Evolutionary conservation across 2,329 filamentous ascomycete genomes (phyloP).

Genomic region (Paecilomyces variotii): DNA sequence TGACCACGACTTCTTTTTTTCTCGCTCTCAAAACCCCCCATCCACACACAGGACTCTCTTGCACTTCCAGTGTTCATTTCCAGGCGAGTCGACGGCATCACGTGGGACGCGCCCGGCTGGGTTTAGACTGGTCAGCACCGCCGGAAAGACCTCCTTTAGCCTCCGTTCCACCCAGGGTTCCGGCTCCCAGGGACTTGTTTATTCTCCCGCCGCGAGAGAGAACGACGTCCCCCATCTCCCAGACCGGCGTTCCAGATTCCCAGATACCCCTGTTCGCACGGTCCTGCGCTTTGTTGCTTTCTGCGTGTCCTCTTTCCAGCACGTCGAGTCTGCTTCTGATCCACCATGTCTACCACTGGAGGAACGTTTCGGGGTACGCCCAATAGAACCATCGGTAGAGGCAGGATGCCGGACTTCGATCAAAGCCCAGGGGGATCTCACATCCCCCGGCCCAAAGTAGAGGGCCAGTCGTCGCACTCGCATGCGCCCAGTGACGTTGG

Average conservation of each 20-base stretch:
- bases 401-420: conserved; percentile 45
- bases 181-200: conserved; percentile 7
- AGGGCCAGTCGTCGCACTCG: conserved; percentile 28
- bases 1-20: neutral
- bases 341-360: conserved; percentile 48
- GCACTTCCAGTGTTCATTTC: neutral
- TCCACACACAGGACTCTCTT: neutral
- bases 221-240: conserved; percentile 1
- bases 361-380: conserved; percentile 54
- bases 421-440: conserved; percentile 45
- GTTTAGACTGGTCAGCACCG: neutral
- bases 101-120: neutral
- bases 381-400: conserved; percentile 45
- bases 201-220: conserved; percentile 1
- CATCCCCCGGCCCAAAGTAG: conserved; percentile 56
- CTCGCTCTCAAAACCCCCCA: neutral
- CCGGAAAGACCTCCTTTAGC: neutral
- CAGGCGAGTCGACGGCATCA: neutral
- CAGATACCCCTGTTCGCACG: conserved; percentile 1
- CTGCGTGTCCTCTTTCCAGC: conserved; percentile 1
- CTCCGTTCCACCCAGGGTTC: conserved; percentile 6
- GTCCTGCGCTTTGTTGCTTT: conserved; percentile 1
- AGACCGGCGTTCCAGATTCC: neutral
- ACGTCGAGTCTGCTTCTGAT: conserved; percentile 11
- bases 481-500: conserved; percentile 44